phyloP scores from a whole-genome alignment of 2,329 filamentous ascomycete species.

The Ophiostoma australiae region DNA sequence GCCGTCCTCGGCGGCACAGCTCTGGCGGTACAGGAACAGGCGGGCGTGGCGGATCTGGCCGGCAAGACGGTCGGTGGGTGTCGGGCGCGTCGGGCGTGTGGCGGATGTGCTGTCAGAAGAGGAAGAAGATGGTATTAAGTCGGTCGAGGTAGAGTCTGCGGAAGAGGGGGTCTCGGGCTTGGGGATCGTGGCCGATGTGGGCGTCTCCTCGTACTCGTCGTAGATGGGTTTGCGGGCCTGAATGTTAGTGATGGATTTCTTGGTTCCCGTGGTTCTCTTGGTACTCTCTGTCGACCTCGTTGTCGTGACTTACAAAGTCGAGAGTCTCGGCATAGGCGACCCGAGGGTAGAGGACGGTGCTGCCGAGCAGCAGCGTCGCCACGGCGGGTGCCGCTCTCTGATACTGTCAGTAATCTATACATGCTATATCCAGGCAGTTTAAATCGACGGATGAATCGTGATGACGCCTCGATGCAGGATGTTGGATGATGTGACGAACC shows the following conservation, averaged over 20 bases:
- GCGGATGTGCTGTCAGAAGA: slow-evolving; percentile 27
- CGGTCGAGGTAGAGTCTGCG: slow-evolving; percentile 21
- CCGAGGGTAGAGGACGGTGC: slow-evolving; percentile 45
- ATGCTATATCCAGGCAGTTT: not conserved
- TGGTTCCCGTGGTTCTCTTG: not conserved
- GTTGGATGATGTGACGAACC: slow-evolving; percentile 38
- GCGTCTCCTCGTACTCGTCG: slow-evolving; percentile 55
- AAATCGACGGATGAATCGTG: not conserved
- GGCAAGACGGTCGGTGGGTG: slow-evolving; percentile 85
- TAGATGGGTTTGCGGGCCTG: slow-evolving; percentile 70
- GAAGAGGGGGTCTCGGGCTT: slow-evolving; percentile 16
- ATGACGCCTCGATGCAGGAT: not conserved
- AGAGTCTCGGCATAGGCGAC: slow-evolving; percentile 51
- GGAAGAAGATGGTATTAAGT: slow-evolving; percentile 21
- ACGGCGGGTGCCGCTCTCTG: slow-evolving; percentile 52
- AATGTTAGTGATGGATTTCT: slow-evolving; percentile 5
- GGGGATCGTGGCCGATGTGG: slow-evolving; percentile 26
- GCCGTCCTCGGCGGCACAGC: slow-evolving; percentile 68
- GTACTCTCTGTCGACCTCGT: not conserved
- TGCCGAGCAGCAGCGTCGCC: slow-evolving; percentile 47
- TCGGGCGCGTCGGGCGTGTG: slow-evolving; percentile 49
- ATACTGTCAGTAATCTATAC: not conserved
- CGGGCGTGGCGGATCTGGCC: slow-evolving; percentile 74
- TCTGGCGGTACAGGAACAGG: slow-evolving; percentile 72
- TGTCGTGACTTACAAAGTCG: slow-evolving; percentile 25